A percentile compares a stretch with the other conserved stretches of the same genome.
These are phyloP conservation scores for Cubamyces lactineus DNA, from an alignment of 768 basidiomycete genomes.

Conservation along the genomic window DNA sequence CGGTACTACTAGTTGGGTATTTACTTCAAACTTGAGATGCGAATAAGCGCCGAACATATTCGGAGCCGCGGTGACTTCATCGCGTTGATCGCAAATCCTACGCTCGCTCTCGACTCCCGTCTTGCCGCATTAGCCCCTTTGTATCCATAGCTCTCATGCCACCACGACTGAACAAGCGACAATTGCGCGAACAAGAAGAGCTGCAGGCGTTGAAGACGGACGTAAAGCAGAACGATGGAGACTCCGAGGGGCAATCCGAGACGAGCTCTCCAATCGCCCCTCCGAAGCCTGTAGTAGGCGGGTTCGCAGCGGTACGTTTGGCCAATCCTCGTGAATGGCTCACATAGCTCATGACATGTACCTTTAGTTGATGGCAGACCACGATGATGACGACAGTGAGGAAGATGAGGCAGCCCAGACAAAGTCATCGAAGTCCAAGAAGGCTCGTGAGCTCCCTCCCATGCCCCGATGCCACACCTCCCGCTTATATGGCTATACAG, in stretches of 20 bases:
- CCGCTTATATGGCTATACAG: conserved; percentile 19
- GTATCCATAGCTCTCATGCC: conserved; percentile 48
- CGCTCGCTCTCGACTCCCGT: not conserved
- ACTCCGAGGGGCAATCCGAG: conserved; percentile 46
- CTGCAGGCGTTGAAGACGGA: conserved; percentile 56
- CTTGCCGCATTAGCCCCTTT: not conserved
- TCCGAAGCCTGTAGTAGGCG: conserved; percentile 26
- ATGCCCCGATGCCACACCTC: not conserved
- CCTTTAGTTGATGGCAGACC: conserved; percentile 19
- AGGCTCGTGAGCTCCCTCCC: conserved; percentile 31
- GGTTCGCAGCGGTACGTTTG: conserved; percentile 29
- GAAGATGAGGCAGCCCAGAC: conserved; percentile 21
- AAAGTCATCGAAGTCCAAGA: conserved; percentile 31
- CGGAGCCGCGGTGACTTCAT: conserved; percentile 4
- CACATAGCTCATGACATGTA: not conserved
- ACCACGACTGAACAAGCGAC: conserved; percentile 79
- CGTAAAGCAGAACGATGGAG: conserved; percentile 33
- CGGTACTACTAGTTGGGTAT: no score
- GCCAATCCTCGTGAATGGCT: not conserved
- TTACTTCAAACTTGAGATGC: no score
- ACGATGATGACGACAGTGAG: conserved; percentile 12
- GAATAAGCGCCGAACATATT: conserved; percentile 1
- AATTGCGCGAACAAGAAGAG: conserved; percentile 85
- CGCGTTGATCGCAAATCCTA: not conserved
- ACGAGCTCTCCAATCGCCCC: conserved; percentile 25